Base-by-base conservation (phyloP, 805 yeast species). In the Jamesozyma jinghongensis region DNA sequence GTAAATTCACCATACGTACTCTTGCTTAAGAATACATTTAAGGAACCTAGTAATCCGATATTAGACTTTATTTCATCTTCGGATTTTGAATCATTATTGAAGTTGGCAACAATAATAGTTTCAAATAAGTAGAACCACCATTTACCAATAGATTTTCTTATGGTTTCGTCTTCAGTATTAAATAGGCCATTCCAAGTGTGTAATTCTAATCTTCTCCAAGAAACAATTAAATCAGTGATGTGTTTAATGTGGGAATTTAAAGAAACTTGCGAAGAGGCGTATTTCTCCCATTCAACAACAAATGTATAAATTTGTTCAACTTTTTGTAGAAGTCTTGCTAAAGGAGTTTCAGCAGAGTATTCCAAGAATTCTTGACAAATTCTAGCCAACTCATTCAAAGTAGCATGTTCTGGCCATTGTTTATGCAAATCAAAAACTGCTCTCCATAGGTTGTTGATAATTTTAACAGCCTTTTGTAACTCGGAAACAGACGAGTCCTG, bases 51-150 rank as follows among this genome's bases (percentile, higher is more conserved):
- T 12, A 79, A 57, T 11, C 45, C 36, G 4, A 51, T 43, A 14
- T 41, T 32, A 18, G 32, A 39, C 12, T 36, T 31, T 1, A 34
- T 25, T 1, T 32, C 36, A 11, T 34, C 40, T 17, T 60, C 59
- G 6, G 53, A 44, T 20, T 61, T 46, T 34, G 63, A 64, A 28
- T 55, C 49, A 3, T 47, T 14, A 6, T 52, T 18, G 52, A 61
- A 66, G 13, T 66, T 59, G 6, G 77, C 61, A 13, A 80, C 55
- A 30, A 83, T 65, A n/a, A 87, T 71, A 8, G 79, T 76, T 57
- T 92, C 97, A 56, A 81, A 92, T 37, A 92, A 66, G 56, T 87
- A 77, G 65, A 80, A 92, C 94, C 96, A 90, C 92, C 95, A 87
- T 48, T 77, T 77, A 18, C 94, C 86, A 36, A 79, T 63, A 5